Conservation (phyloP, 2,329 filamentous ascomycete species). For the Hypoxylon sp. region DNA sequence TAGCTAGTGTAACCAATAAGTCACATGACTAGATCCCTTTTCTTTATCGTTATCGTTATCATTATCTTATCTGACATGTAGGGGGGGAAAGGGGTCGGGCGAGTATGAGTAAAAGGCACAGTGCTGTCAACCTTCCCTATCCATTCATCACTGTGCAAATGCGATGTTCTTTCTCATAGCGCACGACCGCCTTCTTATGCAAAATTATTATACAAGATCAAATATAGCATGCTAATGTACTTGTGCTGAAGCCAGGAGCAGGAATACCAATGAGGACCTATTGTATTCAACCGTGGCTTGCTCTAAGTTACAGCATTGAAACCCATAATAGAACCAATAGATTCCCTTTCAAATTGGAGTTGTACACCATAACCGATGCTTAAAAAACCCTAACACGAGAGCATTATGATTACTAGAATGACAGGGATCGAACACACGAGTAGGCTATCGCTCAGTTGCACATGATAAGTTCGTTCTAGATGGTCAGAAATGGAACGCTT, state of each 20-base stretch:
- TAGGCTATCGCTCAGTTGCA: conserved; percentile 4
- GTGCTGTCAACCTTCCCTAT: too few relatives aligned
- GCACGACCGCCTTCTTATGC: background rate
- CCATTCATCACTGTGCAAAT: background rate
- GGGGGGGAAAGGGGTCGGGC: too few relatives aligned
- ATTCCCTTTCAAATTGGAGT: background rate
- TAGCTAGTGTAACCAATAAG: too few relatives aligned
- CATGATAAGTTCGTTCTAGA: conserved; percentile 15
- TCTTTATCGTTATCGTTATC: too few relatives aligned
- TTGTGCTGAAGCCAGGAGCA: background rate
- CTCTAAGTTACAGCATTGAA: background rate
- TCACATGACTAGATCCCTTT: too few relatives aligned
- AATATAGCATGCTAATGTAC: background rate
- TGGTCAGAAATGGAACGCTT: conserved; percentile 2
- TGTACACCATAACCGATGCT: background rate
- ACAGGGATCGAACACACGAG: background rate
- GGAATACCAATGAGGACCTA: background rate
- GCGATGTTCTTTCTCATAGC: background rate
- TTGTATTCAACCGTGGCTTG: background rate
- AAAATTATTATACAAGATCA: background rate
- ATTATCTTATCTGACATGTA: too few relatives aligned
- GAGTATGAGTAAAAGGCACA: too few relatives aligned
- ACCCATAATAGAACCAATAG: background rate
- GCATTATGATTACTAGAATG: background rate
- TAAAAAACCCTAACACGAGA: background rate